Percentiles rank a stretch among this genome's conserved stretches.
Conservation (phyloP, 768 basidiomycete species). For the Tricholoma matsutake region DNA sequence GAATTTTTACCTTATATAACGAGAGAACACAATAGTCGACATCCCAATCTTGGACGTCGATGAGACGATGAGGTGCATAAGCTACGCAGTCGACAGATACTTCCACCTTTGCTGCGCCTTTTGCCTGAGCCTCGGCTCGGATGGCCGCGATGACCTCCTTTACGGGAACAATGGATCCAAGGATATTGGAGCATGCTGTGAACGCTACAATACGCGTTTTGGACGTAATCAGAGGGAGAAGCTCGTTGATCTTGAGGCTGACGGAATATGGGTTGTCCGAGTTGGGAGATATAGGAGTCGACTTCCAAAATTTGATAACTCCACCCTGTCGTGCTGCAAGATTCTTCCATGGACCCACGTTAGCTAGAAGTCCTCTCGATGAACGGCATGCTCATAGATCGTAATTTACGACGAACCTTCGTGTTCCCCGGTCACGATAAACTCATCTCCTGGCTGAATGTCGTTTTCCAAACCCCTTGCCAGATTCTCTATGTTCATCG, state of each 20-base stretch:
- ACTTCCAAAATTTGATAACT: conserved; percentile 57
- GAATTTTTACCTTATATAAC: conserved; percentile 62
- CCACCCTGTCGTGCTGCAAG: conserved; percentile 58
- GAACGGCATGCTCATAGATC: background rate
- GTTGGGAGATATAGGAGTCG: conserved; percentile 37
- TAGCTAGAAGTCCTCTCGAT: conserved; percentile 42
- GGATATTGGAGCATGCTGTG: conserved; percentile 72
- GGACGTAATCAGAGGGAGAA: conserved; percentile 58
- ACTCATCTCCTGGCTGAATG: conserved; percentile 62
- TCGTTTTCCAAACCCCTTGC: conserved; percentile 55
- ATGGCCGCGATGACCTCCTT: conserved; percentile 52
- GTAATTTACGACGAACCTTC: conserved; percentile 47
- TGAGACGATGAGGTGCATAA: conserved; percentile 68
- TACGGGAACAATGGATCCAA: conserved; percentile 64
- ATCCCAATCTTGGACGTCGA: conserved; percentile 77
- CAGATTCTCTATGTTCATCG: conserved; percentile 67
- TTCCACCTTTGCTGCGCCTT: conserved; percentile 60
- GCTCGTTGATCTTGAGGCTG: conserved; percentile 46
- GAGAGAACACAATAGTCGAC: conserved; percentile 72
- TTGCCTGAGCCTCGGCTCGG: conserved; percentile 45
- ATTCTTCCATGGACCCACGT: conserved; percentile 74
- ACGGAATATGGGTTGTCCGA: conserved; percentile 65
- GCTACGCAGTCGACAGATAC: conserved; percentile 76
- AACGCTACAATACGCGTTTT: conserved; percentile 74
- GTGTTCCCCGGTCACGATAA: conserved; percentile 77